phyloP scores from a whole-genome alignment of 2,329 filamentous ascomycete genomes.

The Juglanconis oblonga region DNA sequence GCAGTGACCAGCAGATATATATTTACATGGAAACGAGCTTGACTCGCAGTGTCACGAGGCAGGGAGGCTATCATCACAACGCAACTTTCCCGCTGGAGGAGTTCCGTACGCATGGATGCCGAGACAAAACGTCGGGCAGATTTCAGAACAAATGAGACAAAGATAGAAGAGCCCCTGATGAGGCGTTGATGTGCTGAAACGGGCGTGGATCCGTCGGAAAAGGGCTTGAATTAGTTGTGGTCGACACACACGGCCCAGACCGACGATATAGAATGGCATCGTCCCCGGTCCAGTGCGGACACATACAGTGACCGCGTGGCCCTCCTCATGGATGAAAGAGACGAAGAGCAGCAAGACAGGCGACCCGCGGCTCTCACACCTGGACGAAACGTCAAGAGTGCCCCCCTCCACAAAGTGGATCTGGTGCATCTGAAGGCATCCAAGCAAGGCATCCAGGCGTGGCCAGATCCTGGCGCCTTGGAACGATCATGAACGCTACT shows the following conservation, averaged over 20 bases:
- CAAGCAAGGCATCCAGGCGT: too few species aligned
- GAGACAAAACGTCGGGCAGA: slow-evolving; percentile 1
- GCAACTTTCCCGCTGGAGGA: not conserved
- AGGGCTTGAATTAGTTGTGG: too few species aligned
- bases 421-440: not conserved
- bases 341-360: too few species aligned
- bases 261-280: too few species aligned
- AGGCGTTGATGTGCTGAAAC: not conserved
- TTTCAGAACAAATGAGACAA: not conserved
- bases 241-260: too few species aligned
- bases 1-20: not conserved
- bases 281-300: too few species aligned
- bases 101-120: not conserved
- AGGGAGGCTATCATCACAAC: not conserved
- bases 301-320: too few species aligned
- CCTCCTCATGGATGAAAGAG: too few species aligned
- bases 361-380: too few species aligned
- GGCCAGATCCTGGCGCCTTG: too few species aligned
- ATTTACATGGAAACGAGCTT: not conserved
- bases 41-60: slow-evolving; percentile 4
- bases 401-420: not conserved
- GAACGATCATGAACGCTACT: too few species aligned
- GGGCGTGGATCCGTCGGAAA: slow-evolving; percentile 1
- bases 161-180: not conserved
- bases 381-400: not conserved